These are phyloP conservation scores for Lactarius evosmus DNA, from an alignment of 768 basidiomycete genomes.

Conservation along the genomic window DNA sequence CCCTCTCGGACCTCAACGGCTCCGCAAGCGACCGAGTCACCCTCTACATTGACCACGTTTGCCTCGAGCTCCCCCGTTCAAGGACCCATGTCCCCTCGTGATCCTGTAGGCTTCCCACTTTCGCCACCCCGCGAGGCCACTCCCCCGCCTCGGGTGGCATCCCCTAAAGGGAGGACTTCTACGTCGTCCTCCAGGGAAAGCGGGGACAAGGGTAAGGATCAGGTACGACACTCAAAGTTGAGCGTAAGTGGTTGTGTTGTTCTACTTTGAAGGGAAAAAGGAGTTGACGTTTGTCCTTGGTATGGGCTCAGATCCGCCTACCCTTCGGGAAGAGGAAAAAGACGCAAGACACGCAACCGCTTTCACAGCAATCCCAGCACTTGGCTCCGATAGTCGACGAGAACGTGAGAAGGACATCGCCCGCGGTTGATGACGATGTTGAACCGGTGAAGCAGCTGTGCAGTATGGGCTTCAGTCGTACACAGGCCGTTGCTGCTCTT, in stretches of 20 bases:
- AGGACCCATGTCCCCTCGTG: conserved; percentile 30
- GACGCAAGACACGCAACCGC: conserved; percentile 48
- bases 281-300: conserved; percentile 19
- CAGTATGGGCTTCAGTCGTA: conserved; percentile 87
- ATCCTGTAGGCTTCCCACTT: conserved; percentile 24
- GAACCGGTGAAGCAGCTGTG: conserved; percentile 76
- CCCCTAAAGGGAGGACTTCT: conserved; percentile 58
- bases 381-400: conserved; percentile 46
- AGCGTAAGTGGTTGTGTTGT: conserved; percentile 53
- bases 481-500: conserved; percentile 77
- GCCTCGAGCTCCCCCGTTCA: conserved; percentile 41
- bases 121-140: conserved; percentile 38
- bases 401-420: conserved; percentile 41
- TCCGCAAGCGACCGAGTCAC: conserved; percentile 28
- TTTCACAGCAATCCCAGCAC: conserved; percentile 33
- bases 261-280: not conserved
- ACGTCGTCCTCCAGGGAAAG: conserved; percentile 53
- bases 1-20: conserved; percentile 36
- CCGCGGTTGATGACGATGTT: conserved; percentile 66
- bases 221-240: conserved; percentile 63
- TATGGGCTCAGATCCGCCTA: conserved; percentile 56
- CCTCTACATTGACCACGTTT: conserved; percentile 40
- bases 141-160: conserved; percentile 46
- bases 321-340: conserved; percentile 79
- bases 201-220: conserved; percentile 52